Conservation (phyloP, 2,329 filamentous ascomycete genomes). For the Sporothrix inflata region DNA sequence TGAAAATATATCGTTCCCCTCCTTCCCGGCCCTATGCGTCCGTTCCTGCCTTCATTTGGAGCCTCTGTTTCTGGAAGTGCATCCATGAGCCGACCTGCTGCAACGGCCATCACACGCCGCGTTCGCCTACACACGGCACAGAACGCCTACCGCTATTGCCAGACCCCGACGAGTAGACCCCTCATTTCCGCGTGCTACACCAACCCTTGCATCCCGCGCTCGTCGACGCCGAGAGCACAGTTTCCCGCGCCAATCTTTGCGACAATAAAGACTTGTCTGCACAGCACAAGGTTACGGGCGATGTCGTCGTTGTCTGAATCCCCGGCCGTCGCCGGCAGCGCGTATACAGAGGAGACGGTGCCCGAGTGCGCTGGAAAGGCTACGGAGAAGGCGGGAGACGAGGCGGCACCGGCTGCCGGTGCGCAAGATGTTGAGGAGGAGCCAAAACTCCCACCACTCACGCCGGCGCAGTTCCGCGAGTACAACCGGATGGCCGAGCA, state of each 20-base stretch:
- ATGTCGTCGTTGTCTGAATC: not conserved
- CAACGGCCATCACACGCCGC: slow-evolving; percentile 8
- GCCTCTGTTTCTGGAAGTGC: not conserved
- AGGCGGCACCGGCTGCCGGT: not conserved
- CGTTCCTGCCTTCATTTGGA: not conserved
- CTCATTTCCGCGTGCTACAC: not conserved
- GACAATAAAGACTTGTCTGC: not conserved
- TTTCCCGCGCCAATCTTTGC: not conserved
- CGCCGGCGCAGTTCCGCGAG: slow-evolving; percentile 65
- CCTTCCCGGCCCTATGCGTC: slow-evolving; percentile 15
- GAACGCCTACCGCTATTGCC: not conserved
- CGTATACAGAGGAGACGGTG: not conserved
- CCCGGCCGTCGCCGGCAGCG: not conserved
- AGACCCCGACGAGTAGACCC: not conserved
- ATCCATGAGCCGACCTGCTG: slow-evolving; percentile 13
- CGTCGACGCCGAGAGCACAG: not conserved
- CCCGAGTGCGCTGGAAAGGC: not conserved
- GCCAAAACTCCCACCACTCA: slow-evolving; percentile 61
- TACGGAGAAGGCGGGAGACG: not conserved
- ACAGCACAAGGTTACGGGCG: not conserved
- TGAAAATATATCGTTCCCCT: not conserved
- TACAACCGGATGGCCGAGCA: slow-evolving; percentile 75
- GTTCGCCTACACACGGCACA: not conserved
- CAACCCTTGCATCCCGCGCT: not conserved
- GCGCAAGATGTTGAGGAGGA: slow-evolving; percentile 12